Evolutionary conservation across 208 protist species (phyloP).

Genomic region (Phytomonas sp.): DNA sequence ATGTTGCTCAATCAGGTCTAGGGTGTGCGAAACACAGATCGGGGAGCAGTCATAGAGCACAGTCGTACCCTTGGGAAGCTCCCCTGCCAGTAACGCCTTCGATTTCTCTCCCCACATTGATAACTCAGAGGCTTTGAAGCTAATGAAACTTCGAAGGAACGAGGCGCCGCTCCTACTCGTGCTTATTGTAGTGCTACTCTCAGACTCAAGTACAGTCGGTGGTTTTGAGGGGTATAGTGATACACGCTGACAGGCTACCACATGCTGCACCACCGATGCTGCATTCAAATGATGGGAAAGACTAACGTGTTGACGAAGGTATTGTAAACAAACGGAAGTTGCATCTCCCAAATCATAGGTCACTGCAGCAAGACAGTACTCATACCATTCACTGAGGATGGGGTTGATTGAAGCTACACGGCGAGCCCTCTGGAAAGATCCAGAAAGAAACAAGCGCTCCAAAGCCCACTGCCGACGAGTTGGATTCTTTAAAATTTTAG

Average conservation of each 20-base stretch:
- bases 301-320: not conserved
- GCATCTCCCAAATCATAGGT: not conserved
- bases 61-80: slow-evolving; percentile 17
- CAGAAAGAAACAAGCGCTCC: slow-evolving; percentile 3
- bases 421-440: not conserved
- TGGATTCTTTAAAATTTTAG: slow-evolving; percentile 3
- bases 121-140: slow-evolving; percentile 20
- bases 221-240: not conserved
- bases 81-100: slow-evolving; percentile 13
- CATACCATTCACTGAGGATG: slow-evolving; percentile 5
- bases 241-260: slow-evolving; percentile 4
- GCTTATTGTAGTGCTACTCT: not conserved
- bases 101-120: slow-evolving; percentile 23
- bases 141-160: slow-evolving; percentile 13
- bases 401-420: not conserved
- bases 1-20: slow-evolving; percentile 31
- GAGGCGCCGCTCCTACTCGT: not conserved
- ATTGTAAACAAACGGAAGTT: not conserved
- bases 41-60: slow-evolving; percentile 54
- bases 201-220: not conserved
- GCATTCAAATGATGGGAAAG: slow-evolving; percentile 5
- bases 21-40: slow-evolving; percentile 20
- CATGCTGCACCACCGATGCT: slow-evolving; percentile 4
- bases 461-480: slow-evolving; percentile 1
- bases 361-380: slow-evolving; percentile 4